These are phyloP conservation scores for Trametes meyenii DNA, from an alignment of 768 basidiomycete genomes.

Conservation along the genomic window DNA sequence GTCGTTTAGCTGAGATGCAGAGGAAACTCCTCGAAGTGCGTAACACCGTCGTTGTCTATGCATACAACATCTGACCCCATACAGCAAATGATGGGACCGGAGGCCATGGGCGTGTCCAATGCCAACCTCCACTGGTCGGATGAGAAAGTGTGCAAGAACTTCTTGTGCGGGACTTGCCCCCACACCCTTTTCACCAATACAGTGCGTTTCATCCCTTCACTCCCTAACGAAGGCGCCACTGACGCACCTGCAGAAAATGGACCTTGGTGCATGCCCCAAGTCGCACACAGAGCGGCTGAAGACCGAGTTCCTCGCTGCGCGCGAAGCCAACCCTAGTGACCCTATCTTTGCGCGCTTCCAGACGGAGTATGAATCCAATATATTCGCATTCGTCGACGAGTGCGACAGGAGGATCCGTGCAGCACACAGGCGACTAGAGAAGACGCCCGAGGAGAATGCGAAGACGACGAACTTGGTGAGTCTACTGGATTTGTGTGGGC, in stretches of 20 bases:
- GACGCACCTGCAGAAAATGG: slow-evolving; percentile 84
- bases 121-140: slow-evolving; percentile 92
- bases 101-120: slow-evolving; percentile 96
- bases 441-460: slow-evolving; percentile 99
- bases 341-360: slow-evolving; percentile 88
- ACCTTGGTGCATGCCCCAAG: slow-evolving; percentile 95
- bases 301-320: slow-evolving; percentile 83
- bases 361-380: slow-evolving; percentile 94
- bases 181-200: slow-evolving; percentile 98
- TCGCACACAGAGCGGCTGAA: slow-evolving; percentile 94
- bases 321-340: slow-evolving; percentile 73
- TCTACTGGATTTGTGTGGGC: slow-evolving; percentile 9
- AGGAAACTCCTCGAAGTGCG: slow-evolving; percentile 79
- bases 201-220: slow-evolving; percentile 49
- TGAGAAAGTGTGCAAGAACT: slow-evolving; percentile 98
- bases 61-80: slow-evolving; percentile 35
- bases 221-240: neutral
- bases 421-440: slow-evolving; percentile 93
- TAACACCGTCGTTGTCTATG: slow-evolving; percentile 7
- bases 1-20: slow-evolving; percentile 96
- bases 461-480: slow-evolving; percentile 94
- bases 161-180: slow-evolving; percentile 97
- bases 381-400: slow-evolving; percentile 96
- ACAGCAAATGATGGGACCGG: slow-evolving; percentile 99
- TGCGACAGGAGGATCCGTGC: slow-evolving; percentile 95